Conservation (phyloP, 495 filamentous ascomycete genomes). For the Choiromyces venosus region DNA sequence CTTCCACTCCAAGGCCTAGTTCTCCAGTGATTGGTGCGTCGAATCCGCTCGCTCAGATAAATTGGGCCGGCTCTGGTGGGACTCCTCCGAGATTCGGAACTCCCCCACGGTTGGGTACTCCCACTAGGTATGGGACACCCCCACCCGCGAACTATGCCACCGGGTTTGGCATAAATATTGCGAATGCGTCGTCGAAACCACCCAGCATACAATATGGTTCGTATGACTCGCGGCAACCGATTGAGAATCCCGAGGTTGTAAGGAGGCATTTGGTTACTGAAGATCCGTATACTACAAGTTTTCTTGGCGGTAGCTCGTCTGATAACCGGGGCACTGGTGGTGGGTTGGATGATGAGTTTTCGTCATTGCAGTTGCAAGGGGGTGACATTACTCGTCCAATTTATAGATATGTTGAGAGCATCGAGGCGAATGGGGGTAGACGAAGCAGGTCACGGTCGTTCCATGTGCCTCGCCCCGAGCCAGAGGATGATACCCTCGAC, state of each 20-base stretch:
- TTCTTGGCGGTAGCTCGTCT: slow-evolving; percentile 47
- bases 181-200: slow-evolving; percentile 43
- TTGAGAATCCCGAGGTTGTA: slow-evolving; percentile 75
- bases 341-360: slow-evolving; percentile 69
- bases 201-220: slow-evolving; percentile 68
- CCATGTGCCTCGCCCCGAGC: slow-evolving; percentile 65
- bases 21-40: slow-evolving; percentile 27
- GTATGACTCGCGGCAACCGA: slow-evolving; percentile 60
- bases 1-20: slow-evolving; percentile 23
- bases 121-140: slow-evolving; percentile 49
- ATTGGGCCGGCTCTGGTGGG: slow-evolving; percentile 35
- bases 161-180: slow-evolving; percentile 41
- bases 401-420: slow-evolving; percentile 89
- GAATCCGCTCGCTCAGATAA: slow-evolving; percentile 38
- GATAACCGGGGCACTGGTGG: slow-evolving; percentile 49
- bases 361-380: slow-evolving; percentile 82
- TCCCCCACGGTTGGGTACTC: slow-evolving; percentile 45
- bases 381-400: slow-evolving; percentile 91
- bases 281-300: slow-evolving; percentile 40
- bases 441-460: slow-evolving; percentile 73
- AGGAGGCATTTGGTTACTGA: slow-evolving; percentile 68
- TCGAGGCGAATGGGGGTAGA: slow-evolving; percentile 46
- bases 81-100: slow-evolving; percentile 57
- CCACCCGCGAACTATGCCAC: slow-evolving; percentile 50
- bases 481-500: slow-evolving; percentile 70